These are phyloP conservation scores for Plasmodium knowlesi DNA, from an alignment of 169 alveolate genomes.

Conservation along the genomic window DNA sequence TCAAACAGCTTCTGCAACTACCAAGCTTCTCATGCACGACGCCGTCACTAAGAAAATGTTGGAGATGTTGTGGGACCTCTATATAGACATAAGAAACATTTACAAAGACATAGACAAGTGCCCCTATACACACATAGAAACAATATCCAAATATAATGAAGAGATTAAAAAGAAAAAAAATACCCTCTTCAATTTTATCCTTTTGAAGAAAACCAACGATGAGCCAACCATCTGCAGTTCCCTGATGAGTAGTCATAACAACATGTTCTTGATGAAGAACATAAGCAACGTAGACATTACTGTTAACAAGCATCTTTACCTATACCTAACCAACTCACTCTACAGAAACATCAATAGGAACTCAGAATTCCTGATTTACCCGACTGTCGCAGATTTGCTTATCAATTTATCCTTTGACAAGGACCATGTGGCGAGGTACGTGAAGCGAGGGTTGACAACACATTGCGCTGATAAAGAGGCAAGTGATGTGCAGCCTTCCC, in stretches of 20 bases:
- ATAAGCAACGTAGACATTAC: conserved; percentile 43
- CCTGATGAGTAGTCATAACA: conserved; percentile 1
- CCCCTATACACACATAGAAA: conserved; percentile 65
- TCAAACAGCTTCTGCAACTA: background rate
- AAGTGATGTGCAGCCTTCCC: background rate
- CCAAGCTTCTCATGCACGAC: background rate
- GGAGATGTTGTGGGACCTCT: conserved; percentile 69
- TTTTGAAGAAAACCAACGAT: conserved; percentile 8
- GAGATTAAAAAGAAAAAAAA: conserved; percentile 59
- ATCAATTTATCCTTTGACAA: conserved; percentile 4
- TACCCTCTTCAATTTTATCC: conserved; percentile 22
- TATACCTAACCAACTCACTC: conserved; percentile 14
- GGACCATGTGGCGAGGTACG: background rate
- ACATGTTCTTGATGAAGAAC: conserved; percentile 26
- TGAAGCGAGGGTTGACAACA: background rate
- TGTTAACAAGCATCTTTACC: conserved; percentile 28
- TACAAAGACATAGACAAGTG: conserved; percentile 69
- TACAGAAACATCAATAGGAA: background rate
- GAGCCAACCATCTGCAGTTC: background rate
- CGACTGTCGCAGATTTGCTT: conserved; percentile 7
- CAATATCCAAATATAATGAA: conserved; percentile 63
- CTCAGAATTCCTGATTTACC: background rate
- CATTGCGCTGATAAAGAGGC: background rate
- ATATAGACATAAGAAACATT: conserved; percentile 56
- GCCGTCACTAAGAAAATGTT: conserved; percentile 37